These are phyloP conservation scores for Trypanosoma vivax DNA, from an alignment of 208 protist genomes.

Conservation along the genomic window DNA sequence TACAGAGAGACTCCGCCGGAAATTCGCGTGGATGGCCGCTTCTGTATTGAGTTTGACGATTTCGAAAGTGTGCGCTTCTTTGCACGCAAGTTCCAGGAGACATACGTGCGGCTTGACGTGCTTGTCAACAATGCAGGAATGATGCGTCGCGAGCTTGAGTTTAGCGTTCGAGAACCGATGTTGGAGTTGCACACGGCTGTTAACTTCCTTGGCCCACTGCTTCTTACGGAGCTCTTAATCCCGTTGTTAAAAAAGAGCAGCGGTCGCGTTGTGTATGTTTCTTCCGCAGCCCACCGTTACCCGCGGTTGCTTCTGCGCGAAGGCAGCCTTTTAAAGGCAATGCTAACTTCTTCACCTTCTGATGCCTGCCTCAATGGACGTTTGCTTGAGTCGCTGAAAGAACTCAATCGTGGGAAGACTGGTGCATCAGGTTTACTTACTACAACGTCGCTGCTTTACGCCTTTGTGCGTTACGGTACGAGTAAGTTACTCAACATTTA, in stretches of 20 bases:
- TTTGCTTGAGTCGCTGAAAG: conserved; percentile 45
- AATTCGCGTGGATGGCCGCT: conserved; percentile 44
- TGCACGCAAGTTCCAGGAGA: conserved; percentile 33
- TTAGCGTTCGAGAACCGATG: conserved; percentile 35
- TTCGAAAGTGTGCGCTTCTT: conserved; percentile 61
- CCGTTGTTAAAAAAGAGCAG: conserved; percentile 53
- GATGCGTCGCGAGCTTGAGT: conserved; percentile 49
- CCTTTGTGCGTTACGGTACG: conserved; percentile 74
- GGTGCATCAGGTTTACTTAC: conserved; percentile 34
- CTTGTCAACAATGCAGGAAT: conserved; percentile 87
- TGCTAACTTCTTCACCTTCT: not conserved
- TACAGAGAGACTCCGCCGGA: conserved; percentile 36
- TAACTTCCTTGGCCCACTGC: conserved; percentile 77
- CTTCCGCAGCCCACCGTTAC: conserved; percentile 69
- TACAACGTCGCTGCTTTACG: conserved; percentile 9
- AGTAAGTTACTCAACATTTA: conserved; percentile 86
- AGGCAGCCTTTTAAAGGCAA: not conserved
- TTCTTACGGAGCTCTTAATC: conserved; percentile 81
- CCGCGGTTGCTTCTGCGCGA: conserved; percentile 34
- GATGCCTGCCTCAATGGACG: conserved; percentile 22
- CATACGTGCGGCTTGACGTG: conserved; percentile 65
- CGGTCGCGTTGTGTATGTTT: conserved; percentile 80
- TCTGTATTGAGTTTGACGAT: conserved; percentile 74
- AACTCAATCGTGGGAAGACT: conserved; percentile 48
- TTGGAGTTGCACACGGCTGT: conserved; percentile 79